Evolutionary conservation across 371 early-diverging fungal genomes (phyloP), one percentile per base, ranked within the genome.

Genomic region (Rhizopus sp.): DNA sequence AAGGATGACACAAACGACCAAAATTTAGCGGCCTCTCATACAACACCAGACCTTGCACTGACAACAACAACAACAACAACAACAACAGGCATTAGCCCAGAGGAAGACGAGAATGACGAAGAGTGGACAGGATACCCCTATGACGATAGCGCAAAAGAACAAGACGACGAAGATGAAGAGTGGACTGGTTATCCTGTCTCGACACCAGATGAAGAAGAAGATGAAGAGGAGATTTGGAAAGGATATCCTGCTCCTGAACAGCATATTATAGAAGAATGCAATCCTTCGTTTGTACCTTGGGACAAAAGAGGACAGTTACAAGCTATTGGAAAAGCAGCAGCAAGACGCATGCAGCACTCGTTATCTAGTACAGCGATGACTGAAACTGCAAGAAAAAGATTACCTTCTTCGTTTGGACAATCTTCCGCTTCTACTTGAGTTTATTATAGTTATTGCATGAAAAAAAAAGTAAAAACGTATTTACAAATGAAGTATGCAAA

Each of bases 191-290:
- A 46, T 35, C 59, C 64, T 34, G 1, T 56, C 1, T 63, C 59
- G 4, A 59, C 60, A 30, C 33, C 42, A 3, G 50, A 32, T 30
- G 56, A 60, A 10, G 53, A 58, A 17, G 62, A 61, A 0, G 60
- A 66, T 7, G 72, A 65, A 7, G 65, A 66, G 0, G 77, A 77
- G 40, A 50, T 60, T 53, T 75, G 76, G 76, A 66, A 63, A 31
- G 76, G 72, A 3, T 75, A 75, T 40, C 72, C 69, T n/a, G 60
- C 50, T 1, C 64, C 63, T 29, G 34, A 54, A 4, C n/a, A 33
- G n/a, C 32, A 31, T 39, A 35, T 39, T 12, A 40, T 44, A 34
- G 57, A 63, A 30, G 68, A 64, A 34, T 63, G 60, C 60, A 63
- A 60, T 30, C 33, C 47, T n/a, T 15, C 39, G n/a, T 47, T 48